Percentiles rank a stretch among this genome's conserved stretches.
phyloP scores from a whole-genome alignment of 208 protist species.

The Herpetomonas tarakana region DNA sequence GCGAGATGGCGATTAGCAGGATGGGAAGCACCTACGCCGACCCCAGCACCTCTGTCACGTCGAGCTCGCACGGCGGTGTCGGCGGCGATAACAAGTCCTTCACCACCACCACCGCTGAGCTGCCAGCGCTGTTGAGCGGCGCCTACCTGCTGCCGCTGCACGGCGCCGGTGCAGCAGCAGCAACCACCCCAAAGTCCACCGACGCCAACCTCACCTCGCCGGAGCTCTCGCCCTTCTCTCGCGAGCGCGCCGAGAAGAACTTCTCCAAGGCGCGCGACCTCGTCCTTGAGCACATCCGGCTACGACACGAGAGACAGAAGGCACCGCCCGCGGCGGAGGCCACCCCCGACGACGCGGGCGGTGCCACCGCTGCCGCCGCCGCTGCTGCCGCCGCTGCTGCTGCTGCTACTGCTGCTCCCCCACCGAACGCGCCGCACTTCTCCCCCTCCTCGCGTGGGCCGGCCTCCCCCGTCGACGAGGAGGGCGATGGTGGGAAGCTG shows the following conservation, averaged over 20 bases:
- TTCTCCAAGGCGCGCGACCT: neutral
- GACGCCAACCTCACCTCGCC: neutral
- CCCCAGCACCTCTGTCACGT: neutral
- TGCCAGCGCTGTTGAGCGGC: neutral
- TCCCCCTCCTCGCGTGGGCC: too few species aligned
- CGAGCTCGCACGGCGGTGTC: too few species aligned
- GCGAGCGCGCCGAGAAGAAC: conserved; percentile 4
- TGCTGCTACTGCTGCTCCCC: neutral
- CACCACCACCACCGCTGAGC: neutral
- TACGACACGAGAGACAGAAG: neutral
- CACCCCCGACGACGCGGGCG: neutral
- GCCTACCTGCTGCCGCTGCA: neutral
- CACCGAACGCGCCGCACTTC: neutral
- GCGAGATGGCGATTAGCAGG: too few species aligned
- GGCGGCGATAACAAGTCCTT: neutral
- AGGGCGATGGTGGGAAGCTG: neutral
- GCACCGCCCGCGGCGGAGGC: neutral
- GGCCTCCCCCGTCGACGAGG: neutral
- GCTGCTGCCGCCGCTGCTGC: neutral
- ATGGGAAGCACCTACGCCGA: neutral
- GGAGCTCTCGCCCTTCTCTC: neutral
- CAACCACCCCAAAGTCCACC: neutral
- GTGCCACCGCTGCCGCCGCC: neutral
- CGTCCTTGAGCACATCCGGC: neutral
- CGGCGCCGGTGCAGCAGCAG: neutral